phyloP scores from a whole-genome alignment of 2,329 filamentous ascomycete genomes.

The Colletotrichum falcatum region DNA sequence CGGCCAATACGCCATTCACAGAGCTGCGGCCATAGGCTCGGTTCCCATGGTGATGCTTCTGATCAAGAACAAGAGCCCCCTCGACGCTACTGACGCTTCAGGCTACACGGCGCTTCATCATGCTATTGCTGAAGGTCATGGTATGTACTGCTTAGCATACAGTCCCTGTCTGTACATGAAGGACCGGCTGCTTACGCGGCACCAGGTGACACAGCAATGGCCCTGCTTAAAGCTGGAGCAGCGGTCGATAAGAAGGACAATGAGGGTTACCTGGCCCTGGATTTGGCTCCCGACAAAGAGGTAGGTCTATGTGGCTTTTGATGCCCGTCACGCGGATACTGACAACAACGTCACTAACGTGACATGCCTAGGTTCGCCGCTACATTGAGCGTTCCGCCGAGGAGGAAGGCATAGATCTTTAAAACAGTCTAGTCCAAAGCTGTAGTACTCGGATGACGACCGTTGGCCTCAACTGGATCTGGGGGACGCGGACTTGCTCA shows the following conservation, averaged over 20 bases:
- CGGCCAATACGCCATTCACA: conserved; percentile 90
- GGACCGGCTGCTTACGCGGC: neutral
- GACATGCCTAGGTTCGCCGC: conserved; percentile 68
- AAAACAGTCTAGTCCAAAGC: conserved; percentile 19
- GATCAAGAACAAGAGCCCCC: conserved; percentile 79
- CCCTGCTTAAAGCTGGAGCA: conserved; percentile 85
- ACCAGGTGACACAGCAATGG: conserved; percentile 81
- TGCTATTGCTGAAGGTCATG: conserved; percentile 80
- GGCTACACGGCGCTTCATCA: conserved; percentile 94
- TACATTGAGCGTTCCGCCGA: conserved; percentile 85
- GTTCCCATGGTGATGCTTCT: conserved; percentile 88
- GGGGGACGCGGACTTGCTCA: neutral
- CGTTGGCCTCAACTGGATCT: neutral
- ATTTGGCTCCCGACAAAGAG: conserved; percentile 88
- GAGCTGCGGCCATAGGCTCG: conserved; percentile 90
- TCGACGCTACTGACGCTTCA: conserved; percentile 85
- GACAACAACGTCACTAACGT: neutral
- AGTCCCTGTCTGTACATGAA: neutral
- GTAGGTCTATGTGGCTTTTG: conserved; percentile 70
- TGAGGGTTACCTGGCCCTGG: conserved; percentile 78
- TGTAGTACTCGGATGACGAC: neutral
- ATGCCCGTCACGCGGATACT: no score
- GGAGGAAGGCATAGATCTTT: conserved; percentile 81
- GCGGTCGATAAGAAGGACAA: conserved; percentile 81
- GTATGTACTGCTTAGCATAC: conserved; percentile 52